Evolutionary conservation across 352 stramenopile genomes (phyloP).

Genomic region (Globisporangium barbulae): DNA sequence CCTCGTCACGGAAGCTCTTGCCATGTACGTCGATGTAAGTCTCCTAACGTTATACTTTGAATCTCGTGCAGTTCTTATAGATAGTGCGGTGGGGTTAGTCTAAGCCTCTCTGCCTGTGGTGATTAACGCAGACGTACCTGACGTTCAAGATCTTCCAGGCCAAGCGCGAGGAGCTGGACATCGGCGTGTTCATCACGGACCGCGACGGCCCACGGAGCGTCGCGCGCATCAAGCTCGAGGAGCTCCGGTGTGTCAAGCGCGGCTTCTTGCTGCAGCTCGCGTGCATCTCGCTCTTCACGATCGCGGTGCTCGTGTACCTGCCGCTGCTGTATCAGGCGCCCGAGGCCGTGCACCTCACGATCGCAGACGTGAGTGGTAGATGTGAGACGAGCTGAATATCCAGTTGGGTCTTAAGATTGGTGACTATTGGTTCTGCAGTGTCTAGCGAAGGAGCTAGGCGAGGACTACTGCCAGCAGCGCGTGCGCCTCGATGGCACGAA

Average conservation of each 20-base stretch:
- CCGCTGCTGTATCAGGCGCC: constrained; percentile 43
- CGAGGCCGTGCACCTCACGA: constrained; percentile 33
- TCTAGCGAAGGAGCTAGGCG: constrained; percentile 30
- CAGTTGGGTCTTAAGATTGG: constrained; percentile 1
- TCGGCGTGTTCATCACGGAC: constrained; percentile 55
- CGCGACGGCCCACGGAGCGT: constrained; percentile 45
- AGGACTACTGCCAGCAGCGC: constrained; percentile 51
- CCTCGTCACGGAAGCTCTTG: constrained; percentile 41
- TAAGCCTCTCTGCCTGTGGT: background rate
- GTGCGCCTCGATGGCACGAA: constrained; percentile 41
- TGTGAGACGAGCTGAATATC: background rate
- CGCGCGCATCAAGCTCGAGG: constrained; percentile 36
- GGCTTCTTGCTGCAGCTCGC: constrained; percentile 49
- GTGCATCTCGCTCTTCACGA: constrained; percentile 39
- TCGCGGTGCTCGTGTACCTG: constrained; percentile 53
- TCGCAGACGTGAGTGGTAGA: constrained; percentile 23
- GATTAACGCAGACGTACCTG: constrained; percentile 40
- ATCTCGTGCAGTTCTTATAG: background rate
- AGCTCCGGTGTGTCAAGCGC: constrained; percentile 41
- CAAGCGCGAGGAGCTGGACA: constrained; percentile 53
- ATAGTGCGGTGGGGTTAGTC: background rate
- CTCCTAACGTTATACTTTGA: background rate
- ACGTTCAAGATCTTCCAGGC: constrained; percentile 56
- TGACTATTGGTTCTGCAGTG: constrained; percentile 26
- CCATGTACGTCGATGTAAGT: constrained; percentile 59